phyloP scores from a whole-genome alignment of 495 filamentous ascomycete species.

The Neurospora terricola region DNA sequence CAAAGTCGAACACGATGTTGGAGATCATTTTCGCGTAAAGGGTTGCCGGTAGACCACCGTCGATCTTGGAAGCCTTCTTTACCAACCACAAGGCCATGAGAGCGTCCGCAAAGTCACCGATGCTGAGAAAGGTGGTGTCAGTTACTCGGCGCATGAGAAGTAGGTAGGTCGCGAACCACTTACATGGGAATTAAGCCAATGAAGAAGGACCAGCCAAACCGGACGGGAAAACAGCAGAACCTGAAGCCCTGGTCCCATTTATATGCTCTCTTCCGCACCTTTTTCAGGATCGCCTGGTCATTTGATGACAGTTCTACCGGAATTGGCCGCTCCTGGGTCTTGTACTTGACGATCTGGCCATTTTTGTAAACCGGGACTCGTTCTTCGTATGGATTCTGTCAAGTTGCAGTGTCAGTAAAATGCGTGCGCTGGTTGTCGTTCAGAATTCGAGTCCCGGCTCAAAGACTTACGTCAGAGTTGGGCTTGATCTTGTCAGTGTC shows the following conservation, averaged over 20 bases:
- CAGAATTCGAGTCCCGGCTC: not conserved
- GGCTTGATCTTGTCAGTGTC: slow-evolving; percentile 59
- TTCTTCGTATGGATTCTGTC: slow-evolving; percentile 64
- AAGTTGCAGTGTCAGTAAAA: not conserved
- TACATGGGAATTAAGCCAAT: slow-evolving; percentile 73
- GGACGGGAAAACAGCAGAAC: slow-evolving; percentile 63
- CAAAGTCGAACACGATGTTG: slow-evolving; percentile 69
- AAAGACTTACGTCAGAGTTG: slow-evolving; percentile 50
- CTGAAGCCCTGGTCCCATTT: slow-evolving; percentile 62
- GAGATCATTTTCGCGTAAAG: slow-evolving; percentile 60
- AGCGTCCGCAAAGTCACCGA: slow-evolving; percentile 67
- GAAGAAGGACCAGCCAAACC: slow-evolving; percentile 74
- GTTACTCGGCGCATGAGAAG: not conserved
- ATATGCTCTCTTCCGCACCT: slow-evolving; percentile 73
- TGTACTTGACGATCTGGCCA: slow-evolving; percentile 45
- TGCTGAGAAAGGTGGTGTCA: slow-evolving; percentile 26
- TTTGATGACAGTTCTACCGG: slow-evolving; percentile 65
- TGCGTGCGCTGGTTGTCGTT: not conserved
- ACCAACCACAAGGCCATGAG: slow-evolving; percentile 62
- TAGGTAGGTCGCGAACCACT: slow-evolving; percentile 23
- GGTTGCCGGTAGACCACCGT: slow-evolving; percentile 54
- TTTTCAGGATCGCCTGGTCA: slow-evolving; percentile 68
- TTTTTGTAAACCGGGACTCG: slow-evolving; percentile 56
- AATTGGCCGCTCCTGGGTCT: slow-evolving; percentile 57
- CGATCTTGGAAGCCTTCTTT: slow-evolving; percentile 52